phyloP scores from a whole-genome alignment of 2,329 filamentous ascomycete genomes.

The Diplodia intermedia region DNA sequence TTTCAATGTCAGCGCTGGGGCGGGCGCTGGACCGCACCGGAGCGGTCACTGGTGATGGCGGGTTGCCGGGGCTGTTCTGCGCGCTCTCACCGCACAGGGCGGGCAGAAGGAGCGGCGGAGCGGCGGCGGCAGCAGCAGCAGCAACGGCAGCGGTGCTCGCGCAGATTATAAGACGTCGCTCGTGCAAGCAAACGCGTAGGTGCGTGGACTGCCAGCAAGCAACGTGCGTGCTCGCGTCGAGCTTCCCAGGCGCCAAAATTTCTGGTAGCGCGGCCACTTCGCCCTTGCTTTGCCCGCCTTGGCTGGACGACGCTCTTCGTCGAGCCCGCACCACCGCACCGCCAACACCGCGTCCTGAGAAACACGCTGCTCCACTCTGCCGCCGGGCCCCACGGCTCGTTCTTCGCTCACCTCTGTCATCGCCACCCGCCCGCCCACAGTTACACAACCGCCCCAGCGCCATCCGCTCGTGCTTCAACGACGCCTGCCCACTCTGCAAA shows the following conservation, averaged over 20 bases:
- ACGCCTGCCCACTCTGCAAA: constrained; percentile 28
- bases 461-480: constrained; percentile 31
- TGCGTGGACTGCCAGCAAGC: constrained; percentile 17
- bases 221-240: constrained; percentile 28
- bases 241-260: constrained; percentile 28
- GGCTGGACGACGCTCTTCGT: constrained; percentile 29
- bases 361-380: constrained; percentile 29
- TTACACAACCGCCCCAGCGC: constrained; percentile 31
- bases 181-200: constrained; percentile 15
- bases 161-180: constrained; percentile 13
- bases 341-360: constrained; percentile 28
- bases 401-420: constrained; percentile 22
- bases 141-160: background rate
- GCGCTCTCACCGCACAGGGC: constrained; percentile 20
- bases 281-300: constrained; percentile 30
- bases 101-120: constrained; percentile 17
- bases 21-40: constrained; percentile 6
- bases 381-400: constrained; percentile 14
- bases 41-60: background rate
- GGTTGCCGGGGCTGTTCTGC: constrained; percentile 3
- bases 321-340: constrained; percentile 31
- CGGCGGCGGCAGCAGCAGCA: constrained; percentile 1
- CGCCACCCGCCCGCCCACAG: constrained; percentile 14
- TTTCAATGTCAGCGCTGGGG: constrained; percentile 20
- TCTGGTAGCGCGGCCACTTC: constrained; percentile 28